Evolutionary conservation across 306 rosid species (phyloP), one percentile per base, ranked within the genome.

Genomic region (Calophaca sinica): DNA sequence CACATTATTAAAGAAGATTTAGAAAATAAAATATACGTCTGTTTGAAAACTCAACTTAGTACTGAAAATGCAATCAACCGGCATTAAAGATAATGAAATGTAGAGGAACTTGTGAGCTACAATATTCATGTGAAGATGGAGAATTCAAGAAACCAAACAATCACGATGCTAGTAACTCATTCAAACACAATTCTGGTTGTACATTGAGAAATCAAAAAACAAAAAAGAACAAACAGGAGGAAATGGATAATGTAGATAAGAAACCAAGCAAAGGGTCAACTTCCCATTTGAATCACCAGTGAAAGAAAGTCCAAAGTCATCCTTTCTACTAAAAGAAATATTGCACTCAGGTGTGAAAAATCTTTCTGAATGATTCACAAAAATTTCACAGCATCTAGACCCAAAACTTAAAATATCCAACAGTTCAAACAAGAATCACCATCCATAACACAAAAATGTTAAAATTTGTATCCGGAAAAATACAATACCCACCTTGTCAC

Each of bases 401-500:
- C 52, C 15, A 73, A 82, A 72, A 67, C 41, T 32, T 58, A 64
- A 13, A 71, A 76, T 39, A 53, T 29, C 45, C 51, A 61, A 77
- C 75, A 63, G 51, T 75, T 62, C 63, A 54, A 77, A 73, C 48
- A 68, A 28, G 69, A 73, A 78, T 67, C 80, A 73, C 46, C 62
- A 72, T 41, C 67, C 55, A 63, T 41, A 62, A 65, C 53, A 73
- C 38, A 55, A 62, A 61, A 12, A 73, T n/a, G n/a, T 32, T 74
- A 44, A 73, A 32, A 45, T 53, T 38, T 76, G 62, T 29, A 35
- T 31, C 39, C 12, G 42, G 20, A 59, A 59, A 36, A 70, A 72
- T 67, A 31, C 80, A 59, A 32, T 74, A 57, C 74, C 61, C 77
- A 96, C 99, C 98, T 96, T 68, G 97, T 87, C 63, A 90, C 97